phyloP scores from a whole-genome alignment of 1,284 basidiomycete species.

The Sutorius eximius region DNA sequence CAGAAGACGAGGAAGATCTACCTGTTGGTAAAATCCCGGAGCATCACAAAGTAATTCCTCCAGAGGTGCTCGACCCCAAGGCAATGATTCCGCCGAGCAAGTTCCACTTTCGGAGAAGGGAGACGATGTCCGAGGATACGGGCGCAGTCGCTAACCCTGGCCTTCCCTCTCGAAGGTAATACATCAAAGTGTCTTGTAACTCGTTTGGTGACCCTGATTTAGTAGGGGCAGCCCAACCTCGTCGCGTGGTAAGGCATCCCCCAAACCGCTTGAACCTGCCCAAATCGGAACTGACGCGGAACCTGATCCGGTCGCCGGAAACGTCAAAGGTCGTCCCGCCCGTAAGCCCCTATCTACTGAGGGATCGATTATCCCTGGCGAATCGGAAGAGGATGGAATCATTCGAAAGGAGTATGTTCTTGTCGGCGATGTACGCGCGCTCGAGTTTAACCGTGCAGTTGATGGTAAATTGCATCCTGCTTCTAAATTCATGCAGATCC shows the following conservation, averaged over 20 bases:
- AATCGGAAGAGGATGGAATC: slow-evolving; percentile 76
- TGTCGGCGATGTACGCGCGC: slow-evolving; percentile 69
- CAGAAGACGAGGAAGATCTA: slow-evolving; percentile 31
- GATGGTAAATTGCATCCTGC: slow-evolving; percentile 53
- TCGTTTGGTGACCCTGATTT: neutral
- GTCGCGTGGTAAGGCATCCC: slow-evolving; percentile 19
- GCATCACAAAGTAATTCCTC: slow-evolving; percentile 66
- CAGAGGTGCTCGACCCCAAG: slow-evolving; percentile 73
- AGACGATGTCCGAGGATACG: slow-evolving; percentile 22
- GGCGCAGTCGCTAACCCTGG: neutral
- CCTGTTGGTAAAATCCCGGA: slow-evolving; percentile 50
- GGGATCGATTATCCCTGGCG: slow-evolving; percentile 73
- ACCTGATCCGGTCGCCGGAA: slow-evolving; percentile 5
- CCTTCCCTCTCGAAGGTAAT: slow-evolving; percentile 24
- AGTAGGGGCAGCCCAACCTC: slow-evolving; percentile 14
- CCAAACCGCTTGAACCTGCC: slow-evolving; percentile 9
- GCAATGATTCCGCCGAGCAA: slow-evolving; percentile 77
- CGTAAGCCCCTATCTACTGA: slow-evolving; percentile 53
- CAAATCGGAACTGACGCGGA: slow-evolving; percentile 14
- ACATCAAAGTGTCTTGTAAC: neutral
- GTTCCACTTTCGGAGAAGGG: slow-evolving; percentile 61
- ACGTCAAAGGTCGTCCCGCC: slow-evolving; percentile 14
- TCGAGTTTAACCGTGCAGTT: slow-evolving; percentile 75
- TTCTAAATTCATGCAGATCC: neutral
- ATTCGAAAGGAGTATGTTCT: slow-evolving; percentile 76